Evolutionary conservation across 1,139 yeast species (phyloP).

Genomic region (Debaryomyces subglobosus): DNA sequence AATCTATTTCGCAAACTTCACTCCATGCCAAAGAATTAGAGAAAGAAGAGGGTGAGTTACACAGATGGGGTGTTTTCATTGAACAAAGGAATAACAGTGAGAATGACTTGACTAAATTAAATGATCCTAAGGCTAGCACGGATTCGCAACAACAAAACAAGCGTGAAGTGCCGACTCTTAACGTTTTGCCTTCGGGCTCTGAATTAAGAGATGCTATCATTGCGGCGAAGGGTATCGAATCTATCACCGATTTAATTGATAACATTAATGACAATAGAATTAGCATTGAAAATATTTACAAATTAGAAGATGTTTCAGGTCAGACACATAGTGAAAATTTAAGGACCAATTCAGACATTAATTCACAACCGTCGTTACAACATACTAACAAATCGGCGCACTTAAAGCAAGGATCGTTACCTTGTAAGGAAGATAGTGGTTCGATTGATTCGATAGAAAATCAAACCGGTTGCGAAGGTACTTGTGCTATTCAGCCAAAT

Average conservation of each 20-base stretch:
- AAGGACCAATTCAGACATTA: background rate
- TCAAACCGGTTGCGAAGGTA: constrained; percentile 17
- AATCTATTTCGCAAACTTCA: constrained; percentile 67
- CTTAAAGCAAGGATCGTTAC: background rate
- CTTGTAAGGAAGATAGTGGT: constrained; percentile 25
- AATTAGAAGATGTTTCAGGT: constrained; percentile 10
- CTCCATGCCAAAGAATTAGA: constrained; percentile 75
- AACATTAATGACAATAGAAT: constrained; percentile 59
- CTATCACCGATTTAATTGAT: constrained; percentile 69
- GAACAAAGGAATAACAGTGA: constrained; percentile 51
- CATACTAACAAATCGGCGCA: background rate
- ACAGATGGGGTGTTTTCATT: constrained; percentile 77
- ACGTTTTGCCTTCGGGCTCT: constrained; percentile 68
- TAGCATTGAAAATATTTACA: constrained; percentile 58
- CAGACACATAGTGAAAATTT: constrained; percentile 7
- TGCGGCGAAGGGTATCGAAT: constrained; percentile 75
- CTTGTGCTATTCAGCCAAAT: background rate
- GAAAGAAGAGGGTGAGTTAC: constrained; percentile 90
- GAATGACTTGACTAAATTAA: constrained; percentile 9
- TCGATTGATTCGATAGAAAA: constrained; percentile 32
- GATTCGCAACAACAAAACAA: constrained; percentile 13
- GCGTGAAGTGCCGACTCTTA: constrained; percentile 37
- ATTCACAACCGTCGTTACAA: constrained; percentile 4
- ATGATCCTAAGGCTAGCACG: background rate
- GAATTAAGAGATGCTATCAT: constrained; percentile 78